phyloP scores from a whole-genome alignment of 2,329 filamentous ascomycete species.

The Fusarium camptoceras region DNA sequence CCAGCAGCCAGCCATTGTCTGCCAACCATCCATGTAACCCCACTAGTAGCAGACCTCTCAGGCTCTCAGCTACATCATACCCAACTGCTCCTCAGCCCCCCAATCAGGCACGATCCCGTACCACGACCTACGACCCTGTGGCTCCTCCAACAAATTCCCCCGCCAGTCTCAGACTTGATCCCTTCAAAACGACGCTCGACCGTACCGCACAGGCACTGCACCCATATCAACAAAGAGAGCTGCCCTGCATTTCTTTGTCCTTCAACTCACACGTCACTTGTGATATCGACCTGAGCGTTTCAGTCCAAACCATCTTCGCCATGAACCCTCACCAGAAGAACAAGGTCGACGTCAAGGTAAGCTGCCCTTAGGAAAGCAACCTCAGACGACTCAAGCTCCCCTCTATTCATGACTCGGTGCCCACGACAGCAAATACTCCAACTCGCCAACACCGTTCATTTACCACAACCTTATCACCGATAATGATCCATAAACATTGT shows the following conservation, averaged over 20 bases:
- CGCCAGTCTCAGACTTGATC: slow-evolving; percentile 39
- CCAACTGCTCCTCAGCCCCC: slow-evolving; percentile 38
- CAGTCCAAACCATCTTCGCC: slow-evolving; percentile 42
- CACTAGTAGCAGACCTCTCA: slow-evolving; percentile 23
- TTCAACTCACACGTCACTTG: slow-evolving; percentile 2
- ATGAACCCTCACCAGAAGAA: slow-evolving; percentile 99
- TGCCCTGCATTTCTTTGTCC: slow-evolving; percentile 9
- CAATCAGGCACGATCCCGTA: slow-evolving; percentile 45
- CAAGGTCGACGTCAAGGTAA: slow-evolving; percentile 95
- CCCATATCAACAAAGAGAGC: slow-evolving; percentile 1
- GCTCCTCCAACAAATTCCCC: slow-evolving; percentile 41
- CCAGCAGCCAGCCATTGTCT: neutral
- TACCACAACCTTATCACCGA: neutral
- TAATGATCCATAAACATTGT: neutral
- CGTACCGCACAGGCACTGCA: slow-evolving; percentile 2
- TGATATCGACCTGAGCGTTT: slow-evolving; percentile 5
- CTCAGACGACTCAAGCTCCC: slow-evolving; percentile 30
- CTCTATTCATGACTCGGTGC: slow-evolving; percentile 28
- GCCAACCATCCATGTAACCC: slow-evolving; percentile 19
- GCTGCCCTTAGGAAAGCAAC: slow-evolving; percentile 53
- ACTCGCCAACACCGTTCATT: neutral
- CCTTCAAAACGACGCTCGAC: slow-evolving; percentile 36
- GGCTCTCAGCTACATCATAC: slow-evolving; percentile 43
- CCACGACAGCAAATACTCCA: slow-evolving; percentile 3
- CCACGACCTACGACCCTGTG: slow-evolving; percentile 36